These are phyloP conservation scores for Anthracocystis setariae DNA, from an alignment of 1,284 basidiomycete species.

Conservation along the genomic window DNA sequence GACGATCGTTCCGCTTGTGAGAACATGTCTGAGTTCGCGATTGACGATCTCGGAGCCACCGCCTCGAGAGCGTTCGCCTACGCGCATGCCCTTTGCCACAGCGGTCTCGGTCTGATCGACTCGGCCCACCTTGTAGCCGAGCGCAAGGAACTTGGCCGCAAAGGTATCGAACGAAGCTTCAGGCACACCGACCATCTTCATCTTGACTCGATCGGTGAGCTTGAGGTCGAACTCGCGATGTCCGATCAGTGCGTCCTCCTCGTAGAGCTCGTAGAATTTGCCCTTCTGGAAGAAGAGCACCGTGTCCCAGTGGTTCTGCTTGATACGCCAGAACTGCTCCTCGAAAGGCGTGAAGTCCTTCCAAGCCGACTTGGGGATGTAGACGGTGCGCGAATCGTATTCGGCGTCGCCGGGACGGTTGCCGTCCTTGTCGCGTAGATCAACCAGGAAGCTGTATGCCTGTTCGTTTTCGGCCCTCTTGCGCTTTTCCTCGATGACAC, in stretches of 20 bases:
- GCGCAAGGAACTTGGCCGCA: conserved; percentile 70
- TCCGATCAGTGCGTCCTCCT: conserved; percentile 67
- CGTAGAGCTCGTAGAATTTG: conserved; percentile 69
- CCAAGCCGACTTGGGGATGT: conserved; percentile 83
- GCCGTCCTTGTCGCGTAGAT: conserved; percentile 85
- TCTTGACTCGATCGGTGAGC: conserved; percentile 89
- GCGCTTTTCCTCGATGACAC: conserved; percentile 68
- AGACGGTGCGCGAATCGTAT: conserved; percentile 92
- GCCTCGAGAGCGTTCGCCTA: conserved; percentile 70
- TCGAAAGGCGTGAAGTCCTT: conserved; percentile 92
- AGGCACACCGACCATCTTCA: conserved; percentile 95
- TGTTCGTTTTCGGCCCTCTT: conserved; percentile 84
- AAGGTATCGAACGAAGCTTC: conserved; percentile 84
- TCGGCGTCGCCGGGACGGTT: conserved; percentile 81
- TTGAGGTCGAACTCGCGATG: conserved; percentile 68
- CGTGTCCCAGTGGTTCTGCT: conserved; percentile 70
- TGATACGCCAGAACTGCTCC: conserved; percentile 71
- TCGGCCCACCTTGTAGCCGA: conserved; percentile 91
- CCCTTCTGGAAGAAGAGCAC: conserved; percentile 98
- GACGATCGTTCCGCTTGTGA: conserved; percentile 95
- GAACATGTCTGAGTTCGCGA: conserved; percentile 90
- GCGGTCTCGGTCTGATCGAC: conserved; percentile 98
- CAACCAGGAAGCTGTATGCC: conserved; percentile 82
- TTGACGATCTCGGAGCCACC: conserved; percentile 69
- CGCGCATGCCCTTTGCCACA: conserved; percentile 73